Evolutionary conservation across 208 protist genomes (phyloP).

Genomic region (Acanthamoeba divionensis): DNA sequence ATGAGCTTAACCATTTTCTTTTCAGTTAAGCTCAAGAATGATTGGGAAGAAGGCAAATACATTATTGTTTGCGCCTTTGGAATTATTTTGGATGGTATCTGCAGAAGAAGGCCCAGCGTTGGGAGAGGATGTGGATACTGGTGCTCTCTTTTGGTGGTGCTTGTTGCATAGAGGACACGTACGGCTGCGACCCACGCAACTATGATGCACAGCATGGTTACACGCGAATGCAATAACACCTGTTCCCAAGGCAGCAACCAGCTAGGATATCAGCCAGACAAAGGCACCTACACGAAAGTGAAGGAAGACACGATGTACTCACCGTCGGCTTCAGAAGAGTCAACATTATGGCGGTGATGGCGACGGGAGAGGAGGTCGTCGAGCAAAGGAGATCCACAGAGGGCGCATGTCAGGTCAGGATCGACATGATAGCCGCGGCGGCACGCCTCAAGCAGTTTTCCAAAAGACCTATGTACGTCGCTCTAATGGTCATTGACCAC

Average conservation of each 20-base stretch:
- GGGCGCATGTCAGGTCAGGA: background rate
- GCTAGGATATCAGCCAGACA: background rate
- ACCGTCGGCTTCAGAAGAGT: background rate
- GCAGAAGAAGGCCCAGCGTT: background rate
- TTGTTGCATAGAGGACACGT: conserved; percentile 24
- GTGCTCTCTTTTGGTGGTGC: background rate
- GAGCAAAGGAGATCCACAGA: background rate
- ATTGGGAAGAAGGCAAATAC: background rate
- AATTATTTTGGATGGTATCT: background rate
- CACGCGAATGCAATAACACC: conserved; percentile 1
- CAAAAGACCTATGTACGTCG: background rate
- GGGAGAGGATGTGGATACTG: background rate
- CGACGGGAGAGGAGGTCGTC: background rate
- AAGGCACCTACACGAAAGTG: background rate
- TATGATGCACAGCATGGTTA: background rate
- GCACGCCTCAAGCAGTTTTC: background rate
- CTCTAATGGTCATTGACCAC: background rate
- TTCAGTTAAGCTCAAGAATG: no score
- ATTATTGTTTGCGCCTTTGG: background rate
- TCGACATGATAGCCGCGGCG: background rate
- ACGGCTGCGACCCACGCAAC: background rate
- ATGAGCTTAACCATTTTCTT: no score
- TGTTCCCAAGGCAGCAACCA: background rate
- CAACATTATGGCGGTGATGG: background rate
- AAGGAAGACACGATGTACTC: background rate